Base-by-base conservation (phyloP, 1,284 basidiomycete genomes). In the Entoloma clypeatum region DNA sequence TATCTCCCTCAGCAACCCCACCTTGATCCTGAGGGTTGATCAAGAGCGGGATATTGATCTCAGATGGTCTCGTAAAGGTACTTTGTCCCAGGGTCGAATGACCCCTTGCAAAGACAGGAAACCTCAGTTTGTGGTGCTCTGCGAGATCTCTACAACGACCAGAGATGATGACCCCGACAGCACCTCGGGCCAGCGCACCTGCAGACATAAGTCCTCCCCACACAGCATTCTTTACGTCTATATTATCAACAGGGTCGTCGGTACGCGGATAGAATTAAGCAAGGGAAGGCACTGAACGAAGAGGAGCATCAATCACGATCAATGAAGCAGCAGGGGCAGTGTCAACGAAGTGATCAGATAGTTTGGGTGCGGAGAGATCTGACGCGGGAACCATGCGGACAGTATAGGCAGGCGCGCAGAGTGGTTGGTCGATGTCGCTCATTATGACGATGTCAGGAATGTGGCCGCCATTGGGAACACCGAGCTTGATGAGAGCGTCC, bases 131-230 rank as follows among this genome's bases (percentile, higher is more conserved):
- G 29, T 81, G 74, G 53, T 91, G 87, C 62, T 95, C 92, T 2
- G 70, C 66, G 8, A 92, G 60, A 61, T 95, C 92, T 49, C 92
- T 76, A 64, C 87, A 90, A 8, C 88, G 75, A 2, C 92, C 92
- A 35, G 82, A 85, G 41, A 95, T 82, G 35, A 95, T 69, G 24
- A 89, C 87, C 5, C 88, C 92, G 11, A 72, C 64, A 4, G 81
- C 81, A 16, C 74, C 75, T 29, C 81, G 76, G 9, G 75, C 68
- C 54, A 81, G 76, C 0, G 92, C 90, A 11, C 90, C 84, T 0
- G 87, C 84, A 1, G 88, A 85, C 88, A 95, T 92, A 23, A 95
- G 74, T 3, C 92, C 92, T 6, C 92, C 92, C 87, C 92, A 93
- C 0, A 91, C 85, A 1, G 91, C 91, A 50, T 86, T 92, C 59